Evolutionary conservation across 169 alveolate genomes (phyloP).

Genomic region (Eimeria brunetti): DNA sequence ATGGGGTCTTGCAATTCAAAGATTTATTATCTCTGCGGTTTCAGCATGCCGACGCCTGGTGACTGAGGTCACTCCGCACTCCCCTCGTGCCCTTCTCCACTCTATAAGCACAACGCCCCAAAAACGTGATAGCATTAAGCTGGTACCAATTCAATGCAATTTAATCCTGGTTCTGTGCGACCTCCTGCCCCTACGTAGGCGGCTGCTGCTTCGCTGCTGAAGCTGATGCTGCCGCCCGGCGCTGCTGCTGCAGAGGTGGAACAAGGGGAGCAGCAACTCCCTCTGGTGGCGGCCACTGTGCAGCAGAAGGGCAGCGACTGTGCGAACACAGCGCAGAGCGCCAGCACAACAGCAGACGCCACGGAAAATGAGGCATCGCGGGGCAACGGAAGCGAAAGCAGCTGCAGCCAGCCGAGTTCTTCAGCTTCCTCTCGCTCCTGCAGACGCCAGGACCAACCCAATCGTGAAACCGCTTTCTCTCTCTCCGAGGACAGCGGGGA

Average conservation of each 20-base stretch:
- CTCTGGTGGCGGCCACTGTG: neutral
- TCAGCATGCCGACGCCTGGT: neutral
- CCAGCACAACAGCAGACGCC: slow-evolving; percentile 14
- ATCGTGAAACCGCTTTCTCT: neutral
- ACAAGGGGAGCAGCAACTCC: neutral
- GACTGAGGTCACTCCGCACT: neutral
- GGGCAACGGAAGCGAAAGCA: slow-evolving; percentile 10
- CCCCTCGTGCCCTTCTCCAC: neutral
- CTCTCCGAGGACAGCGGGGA: slow-evolving; percentile 18
- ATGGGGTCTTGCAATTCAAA: neutral
- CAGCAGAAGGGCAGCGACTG: neutral
- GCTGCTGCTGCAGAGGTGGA: neutral
- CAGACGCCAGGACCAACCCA: neutral
- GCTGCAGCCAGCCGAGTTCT: neutral
- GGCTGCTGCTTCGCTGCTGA: neutral
- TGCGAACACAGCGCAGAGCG: neutral
- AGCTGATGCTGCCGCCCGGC: neutral
- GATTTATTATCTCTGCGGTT: neutral
- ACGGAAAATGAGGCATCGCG: slow-evolving; percentile 2
- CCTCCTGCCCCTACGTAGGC: neutral
- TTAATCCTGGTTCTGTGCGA: neutral
- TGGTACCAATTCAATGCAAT: neutral
- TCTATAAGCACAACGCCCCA: neutral
- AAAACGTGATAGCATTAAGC: neutral
- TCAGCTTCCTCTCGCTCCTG: neutral